Evolutionary conservation across 176 grass and related monocot species (phyloP), one percentile per base, ranked within the genome.

Genomic region (Poa annua): DNA sequence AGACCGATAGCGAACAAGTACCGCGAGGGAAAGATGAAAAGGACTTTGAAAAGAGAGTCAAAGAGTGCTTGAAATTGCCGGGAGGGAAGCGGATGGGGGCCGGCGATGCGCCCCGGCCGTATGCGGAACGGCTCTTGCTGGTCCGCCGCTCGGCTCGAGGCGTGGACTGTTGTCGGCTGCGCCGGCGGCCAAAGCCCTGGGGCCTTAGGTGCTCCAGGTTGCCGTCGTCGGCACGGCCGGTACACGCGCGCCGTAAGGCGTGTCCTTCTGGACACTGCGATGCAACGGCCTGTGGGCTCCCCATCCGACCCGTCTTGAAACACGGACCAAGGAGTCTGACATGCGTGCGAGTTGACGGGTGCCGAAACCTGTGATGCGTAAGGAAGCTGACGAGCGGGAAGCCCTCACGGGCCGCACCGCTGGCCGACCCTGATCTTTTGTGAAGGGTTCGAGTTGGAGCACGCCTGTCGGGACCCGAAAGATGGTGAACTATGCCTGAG

Each of bases 291-390:
- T 35, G 71, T 11, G 81, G 80, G 86, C 74, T 88, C 81, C 86
- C 86, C 86, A 84, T 88, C 74, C 78, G 81, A 91, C 92, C 92
- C 81, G 52, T 94, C 87, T 94, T 91, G 84, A 94, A 94, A 91
- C 86, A 92, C 71, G 83, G 80, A 95, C 87, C 85, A 92, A 95
- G 89, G 87, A 95, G 87, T 89, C 29, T 80, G 48, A 79, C 73
- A 84, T 65, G 86, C 80, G 49, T 84, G 71, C 25, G 80, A 88
- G 72, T 79, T 51, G 50, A 84, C 17, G 63, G 73, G 87, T 72
- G 29, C 32, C 4, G 2, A 66, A 79, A 79, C 77, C 77, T 21
- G 29, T 29, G 29, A 29, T 29, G 29, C 29, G 29, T 29, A 29
- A 29, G 29, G 29, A 29, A 29, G 29, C 36, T 38, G 36, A 38